Evolutionary conservation across 352 stramenopile species (phyloP), one percentile per base, ranked within the genome.

Genomic region (Globisporangium barbulae): DNA sequence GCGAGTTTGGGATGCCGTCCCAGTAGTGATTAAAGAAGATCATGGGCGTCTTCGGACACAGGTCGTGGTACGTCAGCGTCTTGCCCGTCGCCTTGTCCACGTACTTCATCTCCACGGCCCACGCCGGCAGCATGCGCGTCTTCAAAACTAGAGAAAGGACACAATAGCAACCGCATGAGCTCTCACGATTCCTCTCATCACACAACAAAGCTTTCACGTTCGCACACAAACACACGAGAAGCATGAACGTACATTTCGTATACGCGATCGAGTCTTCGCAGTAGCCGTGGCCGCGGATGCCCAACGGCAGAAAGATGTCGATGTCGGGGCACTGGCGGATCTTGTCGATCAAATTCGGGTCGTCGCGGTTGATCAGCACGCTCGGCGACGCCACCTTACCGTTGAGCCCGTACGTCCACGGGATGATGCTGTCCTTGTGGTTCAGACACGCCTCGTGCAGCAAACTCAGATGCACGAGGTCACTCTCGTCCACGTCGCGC

Each of bases 401-500:
- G 30, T 37, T 21, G 17, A 56, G 50, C 0, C 57, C 71, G 44
- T 56, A 71, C 12, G 21, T 67, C 69, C 69, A 76, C 37, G 70
- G 65, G 10, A 79, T 59, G n/a, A 67, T 50, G 28, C 61, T 76
- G 30, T 74, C 69, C 9, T 44, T 60, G 47, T 72, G 50, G 30
- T 62, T 65, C n/a, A 67, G 19, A 39, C 78, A 90, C 57, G 70
- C 74, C 22, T 77, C 63, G 44, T 90, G 78, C 55, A 90, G 63
- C 45, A 81, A 64, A 54, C 70, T 76, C 58, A 89, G 66, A 41
- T 89, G 76, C 59, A 88, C 60, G 31, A 78, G 59, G 35, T 88
- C 77, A 2, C 41, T 17, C 12, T 73, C 64, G 17, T 53, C 48
- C 21, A 80, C 74, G 13, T 79, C 59, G 17, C 69, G 44, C 19